Base-by-base conservation (phyloP, 768 basidiomycete species). In the Chalciporus piperatus region DNA sequence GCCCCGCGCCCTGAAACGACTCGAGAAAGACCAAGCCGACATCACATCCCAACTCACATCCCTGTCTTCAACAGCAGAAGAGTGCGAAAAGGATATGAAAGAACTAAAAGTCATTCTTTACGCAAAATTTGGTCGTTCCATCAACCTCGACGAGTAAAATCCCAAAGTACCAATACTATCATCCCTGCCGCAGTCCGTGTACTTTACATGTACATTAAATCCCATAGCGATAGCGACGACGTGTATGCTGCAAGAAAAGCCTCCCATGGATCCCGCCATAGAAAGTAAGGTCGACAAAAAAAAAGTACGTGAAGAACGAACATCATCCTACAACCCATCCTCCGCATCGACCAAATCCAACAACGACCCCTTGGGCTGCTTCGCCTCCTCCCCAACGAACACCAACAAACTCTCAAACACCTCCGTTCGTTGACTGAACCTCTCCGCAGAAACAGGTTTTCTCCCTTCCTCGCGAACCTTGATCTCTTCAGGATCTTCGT, bases 101-200 rank as follows among this genome's bases (percentile, higher is more conserved):
- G 80, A 80, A 46, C 81, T 93, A 40, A 94, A 94, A 66, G 78
- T 87, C 38, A 64, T 75, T 0, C 65, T 94, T 48, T 97, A 97
- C 63, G 90, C 89, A 23, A 95, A 94, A 70, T 98, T 98, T 65
- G 94, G 94, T 17, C 82, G 79, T 38, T 88, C 93, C 35, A 96
- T 96, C 70, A 97, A 97, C 68, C 80, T 97, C 41, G 93, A 96
- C 66, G 90, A 89, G 64, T 88, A 64, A 47, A 44, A 13, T 10
- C 4, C 14, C 28, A 37, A 22, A 47, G 22, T 25, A n/a, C n/a
- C n/a, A n/a, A n/a, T n/a, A n/a, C n/a, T n/a, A 25, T 16, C 33
- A 23, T 25, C 14, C 35, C 20, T 25, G 1, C 32, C 16, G 9
- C 11, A 9, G 27, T 27, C 27, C 27, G 9, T 27, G 27, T 6